phyloP scores from a whole-genome alignment of 257 asterid genomes.

The Jacaranda mimosifolia region DNA sequence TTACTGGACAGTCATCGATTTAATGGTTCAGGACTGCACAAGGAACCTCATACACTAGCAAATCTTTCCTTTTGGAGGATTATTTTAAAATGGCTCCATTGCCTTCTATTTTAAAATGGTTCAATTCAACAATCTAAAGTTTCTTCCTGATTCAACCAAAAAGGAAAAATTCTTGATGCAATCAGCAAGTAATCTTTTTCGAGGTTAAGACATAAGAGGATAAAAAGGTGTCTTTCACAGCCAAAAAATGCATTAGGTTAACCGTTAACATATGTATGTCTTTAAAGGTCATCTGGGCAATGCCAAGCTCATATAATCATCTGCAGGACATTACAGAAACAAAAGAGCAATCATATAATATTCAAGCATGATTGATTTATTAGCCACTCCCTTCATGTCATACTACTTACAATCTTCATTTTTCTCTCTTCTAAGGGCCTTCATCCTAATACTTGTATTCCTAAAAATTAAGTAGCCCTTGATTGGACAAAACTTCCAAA shows the following conservation, averaged over 20 bases:
- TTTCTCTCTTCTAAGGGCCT: background rate
- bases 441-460: background rate
- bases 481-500: slow-evolving; percentile 1
- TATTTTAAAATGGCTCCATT: no score
- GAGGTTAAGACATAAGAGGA: background rate
- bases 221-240: background rate
- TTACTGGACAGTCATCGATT: background rate
- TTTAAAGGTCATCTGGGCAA: background rate
- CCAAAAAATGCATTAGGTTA: background rate
- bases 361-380: background rate
- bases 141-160: no score
- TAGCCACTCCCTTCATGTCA: background rate
- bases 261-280: background rate
- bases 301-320: slow-evolving; percentile 18
- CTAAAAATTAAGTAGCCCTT: background rate
- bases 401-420: background rate
- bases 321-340: slow-evolving; percentile 3
- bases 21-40: slow-evolving; percentile 3
- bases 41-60: slow-evolving; percentile 3
- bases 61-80: background rate
- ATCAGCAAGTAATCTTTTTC: background rate
- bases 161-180: background rate
- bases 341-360: background rate
- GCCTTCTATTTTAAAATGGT: no score
- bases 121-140: no score